Percentiles rank a stretch among this genome's conserved stretches.
These are phyloP conservation scores for Ogataea thermomethanolica DNA, from an alignment of 805 yeast genomes.

Conservation along the genomic window DNA sequence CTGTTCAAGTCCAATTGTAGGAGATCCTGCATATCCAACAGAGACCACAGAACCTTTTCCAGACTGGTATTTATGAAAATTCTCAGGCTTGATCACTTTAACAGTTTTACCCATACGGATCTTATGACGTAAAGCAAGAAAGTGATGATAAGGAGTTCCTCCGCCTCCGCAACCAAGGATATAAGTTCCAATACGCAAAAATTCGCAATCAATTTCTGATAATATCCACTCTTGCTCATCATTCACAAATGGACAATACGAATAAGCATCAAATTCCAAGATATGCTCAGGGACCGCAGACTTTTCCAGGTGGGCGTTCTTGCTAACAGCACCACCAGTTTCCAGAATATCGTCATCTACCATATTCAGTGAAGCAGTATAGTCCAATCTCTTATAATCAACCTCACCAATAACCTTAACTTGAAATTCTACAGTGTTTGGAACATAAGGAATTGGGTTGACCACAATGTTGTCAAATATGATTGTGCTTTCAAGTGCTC, in stretches of 20 bases:
- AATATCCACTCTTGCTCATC: conserved; percentile 35
- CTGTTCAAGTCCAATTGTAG: conserved; percentile 43
- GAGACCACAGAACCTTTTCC: conserved; percentile 31
- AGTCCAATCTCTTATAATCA: conserved; percentile 30
- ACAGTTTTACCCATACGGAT: conserved; percentile 35
- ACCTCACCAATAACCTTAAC: conserved; percentile 43
- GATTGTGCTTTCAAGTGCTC: conserved; percentile 33
- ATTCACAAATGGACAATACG: conserved; percentile 10
- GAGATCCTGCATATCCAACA: conserved; percentile 43
- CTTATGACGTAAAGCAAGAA: conserved; percentile 33
- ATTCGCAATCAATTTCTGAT: conserved; percentile 41
- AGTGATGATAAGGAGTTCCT: conserved; percentile 37
- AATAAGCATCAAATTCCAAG: conserved; percentile 23
- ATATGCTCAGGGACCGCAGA: conserved; percentile 11
- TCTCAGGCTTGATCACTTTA: conserved; percentile 32
- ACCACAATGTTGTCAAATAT: conserved; percentile 29
- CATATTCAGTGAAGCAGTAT: neutral
- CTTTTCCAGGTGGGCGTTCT: conserved; percentile 1
- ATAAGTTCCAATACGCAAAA: conserved; percentile 38
- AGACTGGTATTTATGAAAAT: conserved; percentile 23
- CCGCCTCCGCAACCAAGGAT: conserved; percentile 50
- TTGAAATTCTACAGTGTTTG: conserved; percentile 32
- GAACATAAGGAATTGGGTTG: conserved; percentile 34
- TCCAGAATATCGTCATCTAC: conserved; percentile 7
- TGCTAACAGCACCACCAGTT: conserved; percentile 8